Conservation (phyloP, 208 protist species). For the Trypanosoma lewisi region DNA sequence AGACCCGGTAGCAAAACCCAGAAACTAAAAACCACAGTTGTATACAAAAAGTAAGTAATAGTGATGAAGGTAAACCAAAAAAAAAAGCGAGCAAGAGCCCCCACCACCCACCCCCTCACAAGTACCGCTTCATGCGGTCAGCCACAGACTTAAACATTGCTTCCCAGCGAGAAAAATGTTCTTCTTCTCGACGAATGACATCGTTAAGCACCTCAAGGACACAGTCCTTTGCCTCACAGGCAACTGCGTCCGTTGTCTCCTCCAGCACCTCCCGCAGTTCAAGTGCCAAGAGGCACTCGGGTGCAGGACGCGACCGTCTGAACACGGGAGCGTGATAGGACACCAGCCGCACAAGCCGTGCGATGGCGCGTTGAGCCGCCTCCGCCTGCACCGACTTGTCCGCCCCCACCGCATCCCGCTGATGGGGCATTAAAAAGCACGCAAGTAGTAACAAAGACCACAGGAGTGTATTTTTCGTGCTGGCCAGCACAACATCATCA, state of each 20-base stretch:
- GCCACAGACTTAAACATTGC: slow-evolving; percentile 8
- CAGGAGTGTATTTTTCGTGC: slow-evolving; percentile 15
- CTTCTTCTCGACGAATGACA: slow-evolving; percentile 16
- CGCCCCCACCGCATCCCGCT: not conserved
- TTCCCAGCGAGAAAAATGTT: slow-evolving; percentile 12
- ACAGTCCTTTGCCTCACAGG: not conserved
- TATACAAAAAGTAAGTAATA: not conserved
- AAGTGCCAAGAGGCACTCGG: slow-evolving; percentile 22
- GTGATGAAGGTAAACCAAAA: slow-evolving; percentile 3
- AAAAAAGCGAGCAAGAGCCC: slow-evolving; percentile 1
- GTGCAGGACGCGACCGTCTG: slow-evolving; percentile 17
- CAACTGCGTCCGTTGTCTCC: not conserved
- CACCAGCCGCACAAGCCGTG: slow-evolving; percentile 11
- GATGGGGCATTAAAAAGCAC: slow-evolving; percentile 20
- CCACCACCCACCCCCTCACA: not conserved
- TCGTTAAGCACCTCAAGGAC: slow-evolving; percentile 6
- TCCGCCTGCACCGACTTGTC: not conserved
- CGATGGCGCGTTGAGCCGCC: not conserved
- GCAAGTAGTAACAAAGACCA: slow-evolving; percentile 20
- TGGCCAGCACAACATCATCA: slow-evolving; percentile 4
- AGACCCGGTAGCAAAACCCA: not conserved
- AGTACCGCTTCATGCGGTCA: slow-evolving; percentile 5
- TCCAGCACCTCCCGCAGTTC: slow-evolving; percentile 14
- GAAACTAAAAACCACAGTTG: not conserved
- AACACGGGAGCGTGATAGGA: slow-evolving; percentile 12